Percentiles rank a stretch among this genome's conserved stretches.
Conservation (phyloP, 2,329 filamentous ascomycete species). For the Remersonia thermophila region DNA sequence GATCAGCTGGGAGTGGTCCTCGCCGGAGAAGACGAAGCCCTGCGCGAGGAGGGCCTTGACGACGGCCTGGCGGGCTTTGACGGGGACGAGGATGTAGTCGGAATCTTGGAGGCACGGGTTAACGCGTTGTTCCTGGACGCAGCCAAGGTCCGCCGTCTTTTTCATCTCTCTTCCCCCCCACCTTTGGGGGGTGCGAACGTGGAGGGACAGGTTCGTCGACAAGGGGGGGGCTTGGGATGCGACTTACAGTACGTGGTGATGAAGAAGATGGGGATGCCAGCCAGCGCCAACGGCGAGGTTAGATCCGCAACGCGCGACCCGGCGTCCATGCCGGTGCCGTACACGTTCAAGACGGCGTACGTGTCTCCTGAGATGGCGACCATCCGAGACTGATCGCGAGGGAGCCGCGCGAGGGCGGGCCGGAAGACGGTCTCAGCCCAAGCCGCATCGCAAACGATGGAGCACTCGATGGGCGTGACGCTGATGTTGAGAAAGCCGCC, state of each 20-base stretch:
- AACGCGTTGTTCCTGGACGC: neutral
- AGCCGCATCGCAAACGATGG: constrained; percentile 70
- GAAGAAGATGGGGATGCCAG: constrained; percentile 94
- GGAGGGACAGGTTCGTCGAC: too few species aligned
- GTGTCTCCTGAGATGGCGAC: constrained; percentile 71
- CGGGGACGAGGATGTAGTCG: constrained; percentile 87
- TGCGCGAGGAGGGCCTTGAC: constrained; percentile 63
- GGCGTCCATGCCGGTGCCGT: constrained; percentile 79
- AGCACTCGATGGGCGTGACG: constrained; percentile 84
- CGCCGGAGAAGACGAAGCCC: constrained; percentile 72
- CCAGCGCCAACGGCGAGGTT: constrained; percentile 79
- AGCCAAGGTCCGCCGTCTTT: too few species aligned
- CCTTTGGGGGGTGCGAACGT: too few species aligned
- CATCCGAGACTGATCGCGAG: constrained; percentile 35
- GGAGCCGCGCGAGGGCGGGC: constrained; percentile 54
- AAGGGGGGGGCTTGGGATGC: too few species aligned
- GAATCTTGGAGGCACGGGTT: constrained; percentile 37
- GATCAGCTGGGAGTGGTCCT: constrained; percentile 36
- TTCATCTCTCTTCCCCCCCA: too few species aligned
- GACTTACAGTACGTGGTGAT: constrained; percentile 73
- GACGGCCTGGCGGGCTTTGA: constrained; percentile 60
- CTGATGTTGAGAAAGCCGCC: constrained; percentile 79
- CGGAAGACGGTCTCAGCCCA: constrained; percentile 65
- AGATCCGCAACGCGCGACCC: constrained; percentile 84
- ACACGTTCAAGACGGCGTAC: constrained; percentile 81